These are phyloP conservation scores for Euphorbia pulcherrima DNA, from an alignment of 345 rosid genomes.

Conservation along the genomic window DNA sequence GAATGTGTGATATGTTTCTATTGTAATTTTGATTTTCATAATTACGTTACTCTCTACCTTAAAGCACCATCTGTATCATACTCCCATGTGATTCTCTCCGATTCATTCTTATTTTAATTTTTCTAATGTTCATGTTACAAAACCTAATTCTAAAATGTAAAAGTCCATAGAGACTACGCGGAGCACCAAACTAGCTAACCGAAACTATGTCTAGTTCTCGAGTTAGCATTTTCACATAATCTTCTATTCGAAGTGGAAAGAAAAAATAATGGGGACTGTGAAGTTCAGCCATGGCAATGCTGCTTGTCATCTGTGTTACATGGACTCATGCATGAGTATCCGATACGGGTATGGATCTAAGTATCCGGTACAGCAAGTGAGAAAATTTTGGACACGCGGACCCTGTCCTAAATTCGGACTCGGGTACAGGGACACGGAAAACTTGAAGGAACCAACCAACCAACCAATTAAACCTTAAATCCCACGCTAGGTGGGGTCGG, in stretches of 20 bases:
- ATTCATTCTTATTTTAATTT: background rate
- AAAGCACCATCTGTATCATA: slow-evolving; percentile 29
- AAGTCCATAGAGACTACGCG: background rate
- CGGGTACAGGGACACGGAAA: no score
- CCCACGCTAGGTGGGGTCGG: no score
- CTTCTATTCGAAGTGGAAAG: background rate
- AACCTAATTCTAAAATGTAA: background rate
- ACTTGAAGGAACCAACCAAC: no score
- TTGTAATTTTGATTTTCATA: slow-evolving; percentile 22
- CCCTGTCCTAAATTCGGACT: no score
- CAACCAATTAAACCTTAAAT: no score
- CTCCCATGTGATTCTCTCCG: slow-evolving; percentile 13
- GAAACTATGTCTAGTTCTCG: background rate
- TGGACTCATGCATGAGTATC: no score
- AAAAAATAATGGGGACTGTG: no score
- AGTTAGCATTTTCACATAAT: slow-evolving; percentile 1
- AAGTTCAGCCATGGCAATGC: no score
- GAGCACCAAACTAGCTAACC: background rate
- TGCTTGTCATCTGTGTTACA: no score
- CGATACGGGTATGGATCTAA: no score
- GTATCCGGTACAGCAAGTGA: no score
- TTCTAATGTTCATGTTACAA: background rate
- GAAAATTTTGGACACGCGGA: no score
- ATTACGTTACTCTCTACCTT: slow-evolving; percentile 20
- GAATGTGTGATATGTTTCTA: slow-evolving; percentile 3